Percentiles rank a stretch among this genome's conserved stretches.
Conservation (phyloP, 2,329 filamentous ascomycete genomes). For the Chlorencoelia australis region DNA sequence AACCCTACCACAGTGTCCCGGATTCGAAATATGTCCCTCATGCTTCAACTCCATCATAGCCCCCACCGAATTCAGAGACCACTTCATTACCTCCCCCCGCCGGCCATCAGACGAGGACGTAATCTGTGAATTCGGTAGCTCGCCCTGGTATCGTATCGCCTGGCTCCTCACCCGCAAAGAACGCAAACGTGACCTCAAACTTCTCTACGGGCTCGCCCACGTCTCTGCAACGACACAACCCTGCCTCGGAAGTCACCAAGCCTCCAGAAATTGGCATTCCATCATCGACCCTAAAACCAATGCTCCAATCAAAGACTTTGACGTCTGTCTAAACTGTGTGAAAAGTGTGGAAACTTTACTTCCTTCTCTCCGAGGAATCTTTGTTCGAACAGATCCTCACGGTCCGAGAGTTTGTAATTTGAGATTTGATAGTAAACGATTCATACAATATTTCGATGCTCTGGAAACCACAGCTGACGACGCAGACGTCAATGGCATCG, state of each 20-base stretch:
- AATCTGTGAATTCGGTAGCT: slow-evolving; percentile 68
- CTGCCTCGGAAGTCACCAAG: slow-evolving; percentile 48
- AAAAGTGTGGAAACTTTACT: slow-evolving; percentile 63
- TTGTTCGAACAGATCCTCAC: slow-evolving; percentile 33
- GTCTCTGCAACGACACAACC: slow-evolving; percentile 45
- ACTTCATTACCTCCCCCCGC: slow-evolving; percentile 53
- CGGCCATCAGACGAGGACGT: slow-evolving; percentile 48
- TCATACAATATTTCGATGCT: slow-evolving; percentile 49
- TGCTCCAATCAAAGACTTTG: slow-evolving; percentile 58
- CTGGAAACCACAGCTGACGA: slow-evolving; percentile 47
- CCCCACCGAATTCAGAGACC: slow-evolving; percentile 54
- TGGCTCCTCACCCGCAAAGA: slow-evolving; percentile 73
- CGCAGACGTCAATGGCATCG: slow-evolving; percentile 28
- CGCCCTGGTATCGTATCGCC: slow-evolving; percentile 73
- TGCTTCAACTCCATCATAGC: slow-evolving; percentile 66
- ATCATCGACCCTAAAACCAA: slow-evolving; percentile 58
- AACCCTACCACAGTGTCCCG: slow-evolving; percentile 58
- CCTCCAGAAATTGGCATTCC: slow-evolving; percentile 60
- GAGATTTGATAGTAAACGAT: slow-evolving; percentile 46
- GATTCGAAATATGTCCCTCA: slow-evolving; percentile 72
- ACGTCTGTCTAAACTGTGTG: slow-evolving; percentile 65
- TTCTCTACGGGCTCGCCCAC: slow-evolving; percentile 60
- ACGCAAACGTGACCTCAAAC: slow-evolving; percentile 50
- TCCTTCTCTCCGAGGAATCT: slow-evolving; percentile 59
- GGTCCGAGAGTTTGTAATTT: slow-evolving; percentile 55